Evolutionary conservation across 306 rosid species (phyloP).

Genomic region (Cucurbita pepo): DNA sequence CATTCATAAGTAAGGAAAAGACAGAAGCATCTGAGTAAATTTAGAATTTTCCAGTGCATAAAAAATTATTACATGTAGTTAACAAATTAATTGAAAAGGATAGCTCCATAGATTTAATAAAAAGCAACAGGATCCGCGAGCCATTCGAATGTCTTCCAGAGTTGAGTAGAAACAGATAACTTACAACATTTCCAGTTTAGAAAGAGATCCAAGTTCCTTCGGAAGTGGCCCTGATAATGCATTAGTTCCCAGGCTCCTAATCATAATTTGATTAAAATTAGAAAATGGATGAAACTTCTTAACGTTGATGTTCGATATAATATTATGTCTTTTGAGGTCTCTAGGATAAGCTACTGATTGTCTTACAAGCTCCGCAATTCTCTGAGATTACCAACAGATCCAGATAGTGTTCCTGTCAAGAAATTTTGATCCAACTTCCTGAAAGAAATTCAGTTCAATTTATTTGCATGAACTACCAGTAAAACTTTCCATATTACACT

Average conservation of each 20-base stretch:
- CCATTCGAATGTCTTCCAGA: background rate
- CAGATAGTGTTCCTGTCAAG: conserved; percentile 52
- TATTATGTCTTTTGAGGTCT: background rate
- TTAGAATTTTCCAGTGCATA: background rate
- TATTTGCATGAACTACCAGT: background rate
- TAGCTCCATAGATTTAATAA: background rate
- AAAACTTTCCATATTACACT: background rate
- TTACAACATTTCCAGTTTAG: conserved; percentile 27
- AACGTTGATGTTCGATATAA: background rate
- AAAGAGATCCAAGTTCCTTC: conserved; percentile 49
- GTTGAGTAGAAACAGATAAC: conserved; percentile 6
- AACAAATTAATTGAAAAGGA: background rate
- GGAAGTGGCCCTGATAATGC: conserved; percentile 63
- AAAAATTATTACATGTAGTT: background rate
- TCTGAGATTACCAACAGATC: conserved; percentile 48
- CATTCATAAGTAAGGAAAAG: background rate
- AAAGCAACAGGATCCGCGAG: background rate
- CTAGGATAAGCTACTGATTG: background rate
- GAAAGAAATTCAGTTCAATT: conserved; percentile 11
- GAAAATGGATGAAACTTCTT: background rate
- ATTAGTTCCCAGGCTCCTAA: conserved; percentile 47
- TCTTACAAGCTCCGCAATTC: conserved; percentile 57
- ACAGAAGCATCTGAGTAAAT: background rate
- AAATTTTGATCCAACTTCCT: conserved; percentile 47
- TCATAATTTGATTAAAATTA: background rate